phyloP scores from a whole-genome alignment of 2,329 filamentous ascomycete species.

The Fonsecaea multimorphosa region DNA sequence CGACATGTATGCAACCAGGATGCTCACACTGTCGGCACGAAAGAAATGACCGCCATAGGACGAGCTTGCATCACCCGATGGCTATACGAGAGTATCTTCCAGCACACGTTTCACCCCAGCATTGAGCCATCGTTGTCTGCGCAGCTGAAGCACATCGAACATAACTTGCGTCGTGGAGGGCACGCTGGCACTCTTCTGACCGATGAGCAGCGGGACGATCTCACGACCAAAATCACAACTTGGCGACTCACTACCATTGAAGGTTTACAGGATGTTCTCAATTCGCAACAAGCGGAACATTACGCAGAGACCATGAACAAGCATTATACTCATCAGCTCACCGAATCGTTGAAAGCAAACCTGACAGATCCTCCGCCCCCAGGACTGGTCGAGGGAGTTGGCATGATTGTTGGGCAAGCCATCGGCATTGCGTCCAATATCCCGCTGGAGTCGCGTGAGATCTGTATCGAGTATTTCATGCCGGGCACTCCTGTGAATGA shows the following conservation, averaged over 20 bases:
- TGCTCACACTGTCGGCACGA: slow-evolving; percentile 83
- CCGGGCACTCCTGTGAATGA: slow-evolving; percentile 74
- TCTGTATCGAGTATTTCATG: slow-evolving; percentile 82
- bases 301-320: slow-evolving; percentile 73
- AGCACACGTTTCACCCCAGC: slow-evolving; percentile 89
- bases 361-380: slow-evolving; percentile 76
- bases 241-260: slow-evolving; percentile 95
- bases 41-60: slow-evolving; percentile 97
- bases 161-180: slow-evolving; percentile 72
- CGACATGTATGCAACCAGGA: slow-evolving; percentile 80
- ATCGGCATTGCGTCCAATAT: slow-evolving; percentile 84
- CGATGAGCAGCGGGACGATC: slow-evolving; percentile 72
- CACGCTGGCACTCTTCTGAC: slow-evolving; percentile 29
- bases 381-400: slow-evolving; percentile 84
- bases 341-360: slow-evolving; percentile 72
- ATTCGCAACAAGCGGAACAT: slow-evolving; percentile 68
- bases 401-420: slow-evolving; percentile 91
- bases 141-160: slow-evolving; percentile 83
- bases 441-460: slow-evolving; percentile 88
- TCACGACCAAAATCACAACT: slow-evolving; percentile 83
- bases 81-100: slow-evolving; percentile 89
- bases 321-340: slow-evolving; percentile 71
- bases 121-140: slow-evolving; percentile 77
- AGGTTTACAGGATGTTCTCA: slow-evolving; percentile 76
- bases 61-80: slow-evolving; percentile 86